Evolutionary conservation across 192 early-diverging fungal species (phyloP).

Genomic region (Coemansia sp.): DNA sequence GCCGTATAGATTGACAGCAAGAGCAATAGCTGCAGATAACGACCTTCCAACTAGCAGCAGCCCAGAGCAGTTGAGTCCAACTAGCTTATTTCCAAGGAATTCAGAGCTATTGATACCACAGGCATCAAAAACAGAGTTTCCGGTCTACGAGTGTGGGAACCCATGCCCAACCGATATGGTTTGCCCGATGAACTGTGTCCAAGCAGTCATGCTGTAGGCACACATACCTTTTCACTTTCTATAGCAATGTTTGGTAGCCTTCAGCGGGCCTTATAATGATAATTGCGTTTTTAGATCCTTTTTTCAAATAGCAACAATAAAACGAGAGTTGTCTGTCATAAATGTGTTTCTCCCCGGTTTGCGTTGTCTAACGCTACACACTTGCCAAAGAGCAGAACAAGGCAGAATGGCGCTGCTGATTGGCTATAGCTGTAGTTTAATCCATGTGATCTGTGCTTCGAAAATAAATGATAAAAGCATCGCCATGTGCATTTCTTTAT

Average conservation of each 20-base stretch:
- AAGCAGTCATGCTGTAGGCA: neutral
- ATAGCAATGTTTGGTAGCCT: neutral
- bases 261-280: neutral
- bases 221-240: neutral
- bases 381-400: too few relatives aligned
- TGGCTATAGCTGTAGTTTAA: neutral
- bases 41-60: neutral
- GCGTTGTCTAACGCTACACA: too few relatives aligned
- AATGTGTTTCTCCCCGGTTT: too few relatives aligned
- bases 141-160: neutral
- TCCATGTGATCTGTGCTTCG: neutral
- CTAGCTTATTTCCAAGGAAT: neutral
- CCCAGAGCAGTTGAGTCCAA: neutral
- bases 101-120: neutral
- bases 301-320: too few relatives aligned
- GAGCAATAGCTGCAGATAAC: neutral
- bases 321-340: too few relatives aligned
- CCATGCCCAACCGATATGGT: constrained; percentile 1
- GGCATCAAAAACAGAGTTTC: neutral
- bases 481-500: too few relatives aligned
- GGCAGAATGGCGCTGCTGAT: neutral
- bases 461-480: too few relatives aligned
- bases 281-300: too few relatives aligned
- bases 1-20: neutral
- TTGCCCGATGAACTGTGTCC: constrained; percentile 1